A percentile compares a stretch with the other conserved stretches of the same genome.
Evolutionary conservation across 495 filamentous ascomycete genomes (phyloP).

Genomic region (Letharia columbiana): DNA sequence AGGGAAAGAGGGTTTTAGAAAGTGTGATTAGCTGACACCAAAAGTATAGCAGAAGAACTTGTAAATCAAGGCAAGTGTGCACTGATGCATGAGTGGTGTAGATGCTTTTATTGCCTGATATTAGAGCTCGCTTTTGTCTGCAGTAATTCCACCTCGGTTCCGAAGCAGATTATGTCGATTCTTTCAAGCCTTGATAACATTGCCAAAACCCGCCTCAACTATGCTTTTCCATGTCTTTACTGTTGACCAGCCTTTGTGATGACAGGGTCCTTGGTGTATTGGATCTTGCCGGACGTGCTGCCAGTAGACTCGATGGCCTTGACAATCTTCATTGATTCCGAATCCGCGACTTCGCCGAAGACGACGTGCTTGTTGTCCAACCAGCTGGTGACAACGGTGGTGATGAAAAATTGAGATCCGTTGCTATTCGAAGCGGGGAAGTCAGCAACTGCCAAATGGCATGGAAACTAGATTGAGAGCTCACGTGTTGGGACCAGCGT

Average conservation of each 20-base stretch:
- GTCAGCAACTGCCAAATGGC: constrained; percentile 4
- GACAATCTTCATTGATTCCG: constrained; percentile 54
- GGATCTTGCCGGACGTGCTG: constrained; percentile 50
- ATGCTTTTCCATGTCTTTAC: constrained; percentile 29
- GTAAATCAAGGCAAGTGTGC: not conserved
- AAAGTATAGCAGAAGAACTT: not conserved
- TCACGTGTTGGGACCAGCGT: constrained; percentile 81
- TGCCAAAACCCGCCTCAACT: not conserved
- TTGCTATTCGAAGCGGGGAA: constrained; percentile 51
- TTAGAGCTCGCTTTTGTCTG: constrained; percentile 17
- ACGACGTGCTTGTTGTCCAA: constrained; percentile 97
- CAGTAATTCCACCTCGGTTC: not conserved
- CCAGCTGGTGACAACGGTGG: constrained; percentile 84
- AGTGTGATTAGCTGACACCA: constrained; percentile 37
- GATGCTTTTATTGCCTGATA: not conserved
- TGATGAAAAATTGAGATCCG: constrained; percentile 98
- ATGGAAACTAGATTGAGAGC: constrained; percentile 23
- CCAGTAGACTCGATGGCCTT: constrained; percentile 66
- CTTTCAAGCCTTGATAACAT: constrained; percentile 4
- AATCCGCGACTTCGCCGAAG: constrained; percentile 82
- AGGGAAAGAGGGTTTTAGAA: constrained; percentile 56
- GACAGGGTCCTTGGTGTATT: constrained; percentile 55
- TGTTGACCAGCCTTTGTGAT: constrained; percentile 53
- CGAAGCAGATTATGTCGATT: constrained; percentile 7
- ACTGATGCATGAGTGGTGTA: not conserved